Evolutionary conservation across 2,329 filamentous ascomycete species (phyloP), one percentile per base, ranked within the genome.

Genomic region (Diplodia corticola): DNA sequence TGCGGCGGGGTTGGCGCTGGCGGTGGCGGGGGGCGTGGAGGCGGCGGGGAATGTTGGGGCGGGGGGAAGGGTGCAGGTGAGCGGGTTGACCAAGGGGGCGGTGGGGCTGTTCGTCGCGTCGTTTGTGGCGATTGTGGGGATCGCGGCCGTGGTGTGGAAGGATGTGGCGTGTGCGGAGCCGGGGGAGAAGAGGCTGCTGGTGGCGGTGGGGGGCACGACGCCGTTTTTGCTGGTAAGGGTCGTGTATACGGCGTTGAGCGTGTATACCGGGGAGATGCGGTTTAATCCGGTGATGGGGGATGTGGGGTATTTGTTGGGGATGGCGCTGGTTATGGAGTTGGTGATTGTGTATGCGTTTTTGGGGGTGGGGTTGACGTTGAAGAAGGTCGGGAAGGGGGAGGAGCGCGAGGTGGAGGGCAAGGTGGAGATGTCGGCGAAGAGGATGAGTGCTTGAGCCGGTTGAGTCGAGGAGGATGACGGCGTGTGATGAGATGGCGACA

Each of bases 291-390:
- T 65, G 2, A n/a, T 20, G n/a, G 63, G 63, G 1, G 30, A 20
- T 12, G 46, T 59, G 13, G 30, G 46, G 9, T 33, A 51, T 17
- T 17, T 65, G 51, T 13, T 60, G 9, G 63, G 63, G 0, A 60
- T 65, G 63, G 63, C 51, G 3, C n/a, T 65, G 7, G 9, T 60
- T 7, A 65, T 60, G 63, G 63, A 65, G 40, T 9, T 65, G 13
- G 44, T 57, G 6, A 57, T 65, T 7, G 63, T 65, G 20, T 51
- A 44, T 12, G 20, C 35, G 15, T 65, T 59, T 40, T 17, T 40
- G 53, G 53, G 20, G 0, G 53, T 60, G 53, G 53, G 63, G 4
- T 22, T 57, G 53, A 65, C 63, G 28, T n/a, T 65, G 40, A 65
- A 65, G 53, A 65, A 59, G 44, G 24, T 65, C 2, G 2, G 5